Evolutionary conservation across 208 protist species (phyloP).

Genomic region (Leishmania major): DNA sequence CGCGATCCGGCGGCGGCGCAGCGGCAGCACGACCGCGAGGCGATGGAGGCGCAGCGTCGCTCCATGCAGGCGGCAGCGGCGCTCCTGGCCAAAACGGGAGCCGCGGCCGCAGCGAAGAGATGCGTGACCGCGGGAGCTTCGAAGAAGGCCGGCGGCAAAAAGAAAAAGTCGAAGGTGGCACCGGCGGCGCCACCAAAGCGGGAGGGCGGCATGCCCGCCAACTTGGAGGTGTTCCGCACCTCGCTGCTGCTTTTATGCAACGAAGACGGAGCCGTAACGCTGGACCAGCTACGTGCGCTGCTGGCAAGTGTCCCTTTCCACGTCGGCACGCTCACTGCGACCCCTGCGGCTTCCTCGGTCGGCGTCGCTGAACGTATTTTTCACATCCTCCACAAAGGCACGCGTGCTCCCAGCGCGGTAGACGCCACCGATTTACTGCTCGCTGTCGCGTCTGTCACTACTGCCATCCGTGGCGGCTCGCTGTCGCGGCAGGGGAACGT

Average conservation of each 20-base stretch:
- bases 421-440: constrained; percentile 28
- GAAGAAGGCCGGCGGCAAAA: constrained; percentile 18
- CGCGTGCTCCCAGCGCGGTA: constrained; percentile 10
- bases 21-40: constrained; percentile 22
- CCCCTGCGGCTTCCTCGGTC: constrained; percentile 25
- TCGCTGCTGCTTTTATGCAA: constrained; percentile 47
- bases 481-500: background rate
- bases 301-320: constrained; percentile 58
- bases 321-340: constrained; percentile 35
- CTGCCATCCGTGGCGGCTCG: background rate
- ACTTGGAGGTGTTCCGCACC: constrained; percentile 46
- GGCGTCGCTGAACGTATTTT: constrained; percentile 36
- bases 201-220: constrained; percentile 44
- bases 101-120: background rate
- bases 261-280: constrained; percentile 46
- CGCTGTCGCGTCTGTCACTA: constrained; percentile 12
- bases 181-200: constrained; percentile 10
- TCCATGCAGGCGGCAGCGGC: constrained; percentile 22
- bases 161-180: constrained; percentile 18
- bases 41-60: constrained; percentile 15
- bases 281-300: constrained; percentile 36
- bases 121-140: constrained; percentile 1
- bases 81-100: constrained; percentile 12
- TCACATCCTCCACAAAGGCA: constrained; percentile 21
- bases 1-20: constrained; percentile 44